Percentiles rank a stretch among this genome's conserved stretches.
phyloP scores from a whole-genome alignment of 2,329 filamentous ascomycete species.

The Rhexocercosporidium sp. region DNA sequence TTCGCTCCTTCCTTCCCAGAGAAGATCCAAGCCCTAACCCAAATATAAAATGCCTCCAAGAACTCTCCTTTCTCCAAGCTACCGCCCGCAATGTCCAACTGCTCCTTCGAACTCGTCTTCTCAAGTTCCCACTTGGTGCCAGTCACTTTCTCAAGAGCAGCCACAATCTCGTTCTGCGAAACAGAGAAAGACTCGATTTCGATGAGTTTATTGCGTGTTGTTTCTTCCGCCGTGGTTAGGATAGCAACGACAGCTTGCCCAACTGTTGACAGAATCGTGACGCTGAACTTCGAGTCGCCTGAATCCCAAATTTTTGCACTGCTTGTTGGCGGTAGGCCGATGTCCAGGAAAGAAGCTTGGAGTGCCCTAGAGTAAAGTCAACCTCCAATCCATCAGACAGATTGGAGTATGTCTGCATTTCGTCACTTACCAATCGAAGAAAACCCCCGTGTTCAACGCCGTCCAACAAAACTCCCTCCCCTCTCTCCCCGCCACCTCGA shows the following conservation, averaged over 20 bases:
- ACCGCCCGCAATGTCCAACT: slow-evolving; percentile 19
- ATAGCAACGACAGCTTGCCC: slow-evolving; percentile 43
- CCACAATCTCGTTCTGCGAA: slow-evolving; percentile 43
- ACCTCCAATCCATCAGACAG: background rate
- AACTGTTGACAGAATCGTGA: slow-evolving; percentile 37
- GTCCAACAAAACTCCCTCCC: slow-evolving; percentile 39
- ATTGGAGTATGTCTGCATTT: background rate
- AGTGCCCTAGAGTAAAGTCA: slow-evolving; percentile 11
- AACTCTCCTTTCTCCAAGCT: slow-evolving; percentile 30
- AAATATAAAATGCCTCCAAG: slow-evolving; percentile 9
- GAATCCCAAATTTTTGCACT: slow-evolving; percentile 49
- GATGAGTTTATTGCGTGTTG: slow-evolving; percentile 40
- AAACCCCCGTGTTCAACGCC: slow-evolving; percentile 39
- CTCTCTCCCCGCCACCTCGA: slow-evolving; percentile 18
- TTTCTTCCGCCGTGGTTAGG: slow-evolving; percentile 24
- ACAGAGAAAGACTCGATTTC: slow-evolving; percentile 41
- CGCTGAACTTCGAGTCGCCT: slow-evolving; percentile 33
- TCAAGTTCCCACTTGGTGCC: slow-evolving; percentile 39
- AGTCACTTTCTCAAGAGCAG: slow-evolving; percentile 37
- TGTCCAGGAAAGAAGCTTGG: slow-evolving; percentile 54
- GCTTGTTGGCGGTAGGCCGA: slow-evolving; percentile 52
- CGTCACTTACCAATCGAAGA: slow-evolving; percentile 32
- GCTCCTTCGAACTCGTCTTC: slow-evolving; percentile 11
- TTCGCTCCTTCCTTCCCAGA: background rate
- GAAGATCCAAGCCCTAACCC: background rate